These are phyloP conservation scores for Marvania coccoides DNA, from an alignment of 139 green algal species.

Conservation along the genomic window DNA sequence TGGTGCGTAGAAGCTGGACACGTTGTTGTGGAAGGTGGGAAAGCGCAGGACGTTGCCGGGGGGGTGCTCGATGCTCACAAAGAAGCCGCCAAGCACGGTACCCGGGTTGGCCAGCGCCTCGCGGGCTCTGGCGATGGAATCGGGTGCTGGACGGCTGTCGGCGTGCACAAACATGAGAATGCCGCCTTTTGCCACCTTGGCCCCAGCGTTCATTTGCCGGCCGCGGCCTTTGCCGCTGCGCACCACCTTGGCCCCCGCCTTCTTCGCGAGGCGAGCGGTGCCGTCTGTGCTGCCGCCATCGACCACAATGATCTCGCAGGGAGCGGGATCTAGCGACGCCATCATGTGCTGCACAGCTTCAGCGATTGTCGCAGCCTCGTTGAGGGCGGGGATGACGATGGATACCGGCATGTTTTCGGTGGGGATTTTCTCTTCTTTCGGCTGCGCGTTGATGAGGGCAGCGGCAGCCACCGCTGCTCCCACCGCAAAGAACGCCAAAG, in stretches of 20 bases:
- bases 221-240: slow-evolving; percentile 30
- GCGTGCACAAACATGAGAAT: slow-evolving; percentile 48
- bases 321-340: slow-evolving; percentile 26
- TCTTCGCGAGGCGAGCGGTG: slow-evolving; percentile 30
- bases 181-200: slow-evolving; percentile 19
- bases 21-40: slow-evolving; percentile 47
- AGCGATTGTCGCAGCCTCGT: slow-evolving; percentile 45
- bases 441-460: neutral
- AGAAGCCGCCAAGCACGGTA: slow-evolving; percentile 51
- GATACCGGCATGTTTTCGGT: no score
- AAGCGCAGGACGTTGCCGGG: slow-evolving; percentile 27
- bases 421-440: no score
- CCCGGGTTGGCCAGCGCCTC: slow-evolving; percentile 7
- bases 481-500: neutral
- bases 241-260: slow-evolving; percentile 5
- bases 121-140: slow-evolving; percentile 28
- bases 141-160: slow-evolving; percentile 28
- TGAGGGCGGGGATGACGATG: slow-evolving; percentile 48
- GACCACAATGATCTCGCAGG: slow-evolving; percentile 67
- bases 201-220: slow-evolving; percentile 73
- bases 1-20: slow-evolving; percentile 52
- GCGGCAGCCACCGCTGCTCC: neutral
- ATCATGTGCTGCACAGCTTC: slow-evolving; percentile 26
- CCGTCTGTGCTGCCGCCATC: slow-evolving; percentile 64
- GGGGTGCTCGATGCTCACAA: slow-evolving; percentile 11